Evolutionary conservation across 495 filamentous ascomycete genomes (phyloP).

Genomic region (Xylona heveae): DNA sequence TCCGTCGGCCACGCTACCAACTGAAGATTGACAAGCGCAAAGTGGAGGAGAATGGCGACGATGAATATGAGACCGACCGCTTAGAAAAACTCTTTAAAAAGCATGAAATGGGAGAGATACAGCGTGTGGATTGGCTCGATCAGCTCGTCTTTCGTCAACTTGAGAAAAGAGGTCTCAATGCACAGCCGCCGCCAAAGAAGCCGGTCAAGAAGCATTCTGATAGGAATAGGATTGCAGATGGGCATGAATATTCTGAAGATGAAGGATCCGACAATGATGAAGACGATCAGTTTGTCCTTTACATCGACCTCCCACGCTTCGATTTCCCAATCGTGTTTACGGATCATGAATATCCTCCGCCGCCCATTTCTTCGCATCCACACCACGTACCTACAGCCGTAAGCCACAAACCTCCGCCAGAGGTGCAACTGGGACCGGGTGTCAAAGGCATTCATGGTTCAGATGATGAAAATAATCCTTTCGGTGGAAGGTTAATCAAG

Average conservation of each 20-base stretch:
- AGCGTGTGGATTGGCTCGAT: constrained; percentile 84
- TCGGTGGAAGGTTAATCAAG: constrained; percentile 39
- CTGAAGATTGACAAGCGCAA: no score
- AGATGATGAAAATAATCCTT: constrained; percentile 26
- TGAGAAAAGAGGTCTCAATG: constrained; percentile 51
- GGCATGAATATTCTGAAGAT: background rate
- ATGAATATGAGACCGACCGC: constrained; percentile 57
- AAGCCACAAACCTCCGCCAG: constrained; percentile 52
- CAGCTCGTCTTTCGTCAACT: constrained; percentile 73
- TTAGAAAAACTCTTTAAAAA: constrained; percentile 84
- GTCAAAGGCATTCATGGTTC: constrained; percentile 39
- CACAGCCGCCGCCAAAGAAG: constrained; percentile 13
- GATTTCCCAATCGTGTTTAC: constrained; percentile 93
- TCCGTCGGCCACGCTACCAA: constrained; percentile 24
- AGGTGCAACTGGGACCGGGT: constrained; percentile 64
- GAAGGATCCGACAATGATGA: constrained; percentile 9
- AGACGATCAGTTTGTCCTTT: constrained; percentile 46
- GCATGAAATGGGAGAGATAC: constrained; percentile 92
- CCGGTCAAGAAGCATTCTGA: constrained; percentile 3
- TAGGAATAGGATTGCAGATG: background rate
- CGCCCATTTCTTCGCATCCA: constrained; percentile 50
- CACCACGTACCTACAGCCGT: constrained; percentile 38
- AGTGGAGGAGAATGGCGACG: constrained; percentile 29
- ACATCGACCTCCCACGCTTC: constrained; percentile 83
- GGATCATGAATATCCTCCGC: constrained; percentile 76